phyloP scores from a whole-genome alignment of 768 basidiomycete genomes.

The Crassisporium funariophilum region DNA sequence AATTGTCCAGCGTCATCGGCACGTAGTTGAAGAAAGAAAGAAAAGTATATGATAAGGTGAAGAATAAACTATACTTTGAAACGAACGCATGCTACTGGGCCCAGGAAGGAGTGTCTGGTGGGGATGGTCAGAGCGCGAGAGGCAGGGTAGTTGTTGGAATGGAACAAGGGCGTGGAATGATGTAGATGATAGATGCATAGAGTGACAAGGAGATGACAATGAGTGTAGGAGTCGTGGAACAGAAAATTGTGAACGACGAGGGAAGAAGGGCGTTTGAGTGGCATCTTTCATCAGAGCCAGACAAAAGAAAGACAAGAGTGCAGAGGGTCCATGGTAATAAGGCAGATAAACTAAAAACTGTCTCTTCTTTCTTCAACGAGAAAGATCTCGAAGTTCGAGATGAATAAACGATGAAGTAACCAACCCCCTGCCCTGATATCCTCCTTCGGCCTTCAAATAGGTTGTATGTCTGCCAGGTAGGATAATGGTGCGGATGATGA shows the following conservation, averaged over 20 bases:
- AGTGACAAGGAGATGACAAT: constrained; percentile 44
- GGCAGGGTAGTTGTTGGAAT: constrained; percentile 37
- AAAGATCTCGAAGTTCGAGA: constrained; percentile 24
- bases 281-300: constrained; percentile 22
- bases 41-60: constrained; percentile 71
- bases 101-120: constrained; percentile 45
- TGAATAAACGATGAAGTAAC: constrained; percentile 25
- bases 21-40: constrained; percentile 34
- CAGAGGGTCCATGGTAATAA: constrained; percentile 28
- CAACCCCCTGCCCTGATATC: constrained; percentile 29
- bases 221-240: constrained; percentile 42
- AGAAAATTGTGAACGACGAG: constrained; percentile 44
- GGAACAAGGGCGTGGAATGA: constrained; percentile 47
- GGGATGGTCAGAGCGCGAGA: constrained; percentile 40
- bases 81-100: constrained; percentile 47
- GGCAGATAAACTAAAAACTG: constrained; percentile 40
- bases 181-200: constrained; percentile 60
- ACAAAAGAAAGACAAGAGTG: constrained; percentile 32
- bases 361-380: constrained; percentile 31
- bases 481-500: constrained; percentile 46
- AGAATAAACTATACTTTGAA: constrained; percentile 81
- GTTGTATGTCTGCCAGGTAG: constrained; percentile 51
- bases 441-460: constrained; percentile 40
- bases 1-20: constrained; percentile 33
- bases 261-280: constrained; percentile 26